Base-by-base conservation (phyloP, 495 filamentous ascomycete genomes). In the Bacidia rubella region DNA sequence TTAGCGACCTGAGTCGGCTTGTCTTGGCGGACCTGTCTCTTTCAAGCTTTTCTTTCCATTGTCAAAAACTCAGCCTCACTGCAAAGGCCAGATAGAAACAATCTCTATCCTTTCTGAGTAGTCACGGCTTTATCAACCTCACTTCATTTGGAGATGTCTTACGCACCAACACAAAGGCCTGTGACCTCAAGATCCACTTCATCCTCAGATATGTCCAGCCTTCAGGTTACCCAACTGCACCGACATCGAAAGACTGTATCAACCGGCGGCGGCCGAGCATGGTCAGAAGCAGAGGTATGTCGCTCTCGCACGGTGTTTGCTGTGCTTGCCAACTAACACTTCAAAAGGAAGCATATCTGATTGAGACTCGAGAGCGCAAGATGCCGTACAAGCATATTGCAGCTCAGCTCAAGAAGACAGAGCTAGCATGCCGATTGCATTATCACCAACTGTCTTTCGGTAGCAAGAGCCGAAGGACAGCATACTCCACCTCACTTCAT, bases 381-480 rank as follows among this genome's bases (percentile, higher is more conserved):
- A 85, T 89, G 79, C 85, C 85, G 1, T 90, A 90, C 68, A 90
- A 90, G 74, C 85, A 89, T 59, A 90, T 90, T 62, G 85, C 85
- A 52, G 77, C 79, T 52, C 80, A 87, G 58, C 68, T 90, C 55
- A 86, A 87, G 66, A 90, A 90, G 72, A 90, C 85, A 3, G 85
- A 90, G 70, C 69, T 90, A 53, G 85, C 85, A 49, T 90, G 85
- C 66, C 85, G 85, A 49, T 76, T 90, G 39, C 85, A 90, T 62
- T 90, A 85, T 61, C 85, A 90, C 57, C 85, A 90, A 57, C 75
- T 89, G 40, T 86, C 82, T 58, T 86, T 88, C 60, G 85, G 85
- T 49, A 85, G 76, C 68, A 87, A 82, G 65, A 77, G 80, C 49
- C 80, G 82, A 60, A 80, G 82, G 67, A 74, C 82, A 27, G 80